Evolutionary conservation across 2,329 filamentous ascomycete species (phyloP), one percentile per base, ranked within the genome.

Genomic region (Claviceps citrina): DNA sequence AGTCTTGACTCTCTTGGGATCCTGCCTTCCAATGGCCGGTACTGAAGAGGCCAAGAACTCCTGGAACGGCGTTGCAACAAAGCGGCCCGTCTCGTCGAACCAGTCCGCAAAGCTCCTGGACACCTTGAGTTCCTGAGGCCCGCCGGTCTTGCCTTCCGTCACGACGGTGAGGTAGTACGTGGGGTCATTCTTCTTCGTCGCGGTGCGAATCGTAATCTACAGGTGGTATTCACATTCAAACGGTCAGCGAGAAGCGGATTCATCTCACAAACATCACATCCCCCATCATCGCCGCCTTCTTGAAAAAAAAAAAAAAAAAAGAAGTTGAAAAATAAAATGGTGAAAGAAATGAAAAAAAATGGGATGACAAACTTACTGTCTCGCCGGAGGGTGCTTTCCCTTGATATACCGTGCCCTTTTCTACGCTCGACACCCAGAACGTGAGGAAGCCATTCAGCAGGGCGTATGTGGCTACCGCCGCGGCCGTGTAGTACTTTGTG

Each of bases 381-480:
- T 76, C 73, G 7, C 83, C 84, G 12, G 75, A 71, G 10, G 75
- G 76, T 1, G 69, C 59, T 0, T 61, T 66, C 41, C 89, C 91
- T 41, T 81, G 72, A 57, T 95, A 98, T 8, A 96, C 72, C 26
- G 76, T 72, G 0, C 83, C 81, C 49, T 78, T 79, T 66, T 98
- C 91, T 19, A 91, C 80, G 19, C 71, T 70, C 70, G 76, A 82
- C 43, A 93, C 75, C 91, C 91, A 98, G 51, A 77, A 73, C 28
- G 84, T 87, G 51, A 96, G 71, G 2, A 71, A 66, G 24, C 72
- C 70, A 57, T 95, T 96, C 38, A 98, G 64, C 2, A 82, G 39
- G 31, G 84, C 78, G 65, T 98, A 98, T 13, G 79, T 56, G 9
- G 70, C 68, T 4, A 96, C 89, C 3, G 91, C 89, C 30, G 70